phyloP scores from a whole-genome alignment of 2,329 filamentous ascomycete genomes.

The Karstenula rhodostoma region DNA sequence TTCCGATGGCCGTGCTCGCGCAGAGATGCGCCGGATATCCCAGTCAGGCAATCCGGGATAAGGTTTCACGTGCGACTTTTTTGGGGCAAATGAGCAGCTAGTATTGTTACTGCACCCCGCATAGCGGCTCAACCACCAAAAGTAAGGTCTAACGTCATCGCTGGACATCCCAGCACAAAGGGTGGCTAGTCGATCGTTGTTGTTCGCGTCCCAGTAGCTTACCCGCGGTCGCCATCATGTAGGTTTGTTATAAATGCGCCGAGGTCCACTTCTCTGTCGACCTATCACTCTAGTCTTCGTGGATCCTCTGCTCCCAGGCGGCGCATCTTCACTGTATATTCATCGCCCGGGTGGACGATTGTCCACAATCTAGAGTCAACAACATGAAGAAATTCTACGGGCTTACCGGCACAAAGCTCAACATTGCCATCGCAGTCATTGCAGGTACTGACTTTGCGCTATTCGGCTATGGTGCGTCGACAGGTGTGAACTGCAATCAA shows the following conservation, averaged over 20 bases:
- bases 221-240: neutral
- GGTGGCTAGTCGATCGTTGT: constrained; percentile 1
- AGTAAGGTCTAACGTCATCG: constrained; percentile 19
- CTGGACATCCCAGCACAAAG: neutral
- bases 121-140: constrained; percentile 16
- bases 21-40: constrained; percentile 12
- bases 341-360: neutral
- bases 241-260: neutral
- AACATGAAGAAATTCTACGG: constrained; percentile 64
- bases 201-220: neutral
- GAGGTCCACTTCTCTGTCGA: neutral
- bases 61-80: neutral
- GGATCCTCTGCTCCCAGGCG: neutral
- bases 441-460: constrained; percentile 75
- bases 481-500: neutral
- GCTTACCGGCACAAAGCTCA: constrained; percentile 70
- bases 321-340: neutral
- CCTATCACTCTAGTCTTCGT: neutral
- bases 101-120: constrained; percentile 14
- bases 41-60: constrained; percentile 13
- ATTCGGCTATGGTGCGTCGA: constrained; percentile 67
- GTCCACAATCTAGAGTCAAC: neutral
- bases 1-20: neutral
- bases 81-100: constrained; percentile 3
- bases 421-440: constrained; percentile 72